phyloP scores from a whole-genome alignment of 2,329 filamentous ascomycete genomes.

The Tolypocladium ophioglossoides region DNA sequence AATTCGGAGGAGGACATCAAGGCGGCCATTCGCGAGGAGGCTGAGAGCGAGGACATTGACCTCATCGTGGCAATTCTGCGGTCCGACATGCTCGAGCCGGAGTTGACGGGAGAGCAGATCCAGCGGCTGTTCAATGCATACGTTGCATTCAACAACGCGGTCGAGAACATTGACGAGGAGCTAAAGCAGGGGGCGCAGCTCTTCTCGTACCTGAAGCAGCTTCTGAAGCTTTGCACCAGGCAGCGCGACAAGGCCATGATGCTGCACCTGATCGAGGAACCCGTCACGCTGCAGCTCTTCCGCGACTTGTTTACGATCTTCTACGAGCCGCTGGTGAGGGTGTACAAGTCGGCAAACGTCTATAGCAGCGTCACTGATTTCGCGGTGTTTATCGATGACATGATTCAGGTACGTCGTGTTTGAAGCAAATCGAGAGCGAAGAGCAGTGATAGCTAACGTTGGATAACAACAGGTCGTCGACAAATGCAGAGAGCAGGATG shows the following conservation, averaged over 20 bases:
- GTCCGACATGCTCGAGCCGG: slow-evolving; percentile 64
- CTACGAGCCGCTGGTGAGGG: slow-evolving; percentile 91
- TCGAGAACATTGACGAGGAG: slow-evolving; percentile 83
- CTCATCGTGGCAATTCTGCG: slow-evolving; percentile 76
- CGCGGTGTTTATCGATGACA: slow-evolving; percentile 83
- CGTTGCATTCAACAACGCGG: slow-evolving; percentile 88
- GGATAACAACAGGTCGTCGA: slow-evolving; percentile 48
- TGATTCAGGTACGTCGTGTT: slow-evolving; percentile 55
- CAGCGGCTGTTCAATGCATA: slow-evolving; percentile 87
- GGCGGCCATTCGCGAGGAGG: slow-evolving; percentile 61
- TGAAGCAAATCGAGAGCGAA: neutral
- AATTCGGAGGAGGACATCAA: slow-evolving; percentile 69
- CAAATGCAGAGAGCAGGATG: slow-evolving; percentile 60
- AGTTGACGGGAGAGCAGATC: slow-evolving; percentile 64
- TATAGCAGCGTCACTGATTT: slow-evolving; percentile 98
- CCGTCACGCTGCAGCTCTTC: slow-evolving; percentile 93
- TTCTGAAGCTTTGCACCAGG: slow-evolving; percentile 82
- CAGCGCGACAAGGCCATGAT: slow-evolving; percentile 97
- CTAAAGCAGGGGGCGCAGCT: slow-evolving; percentile 82
- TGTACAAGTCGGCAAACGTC: slow-evolving; percentile 98
- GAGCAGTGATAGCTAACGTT: slow-evolving; percentile 5
- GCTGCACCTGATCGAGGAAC: slow-evolving; percentile 89
- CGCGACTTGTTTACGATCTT: slow-evolving; percentile 96
- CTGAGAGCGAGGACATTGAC: slow-evolving; percentile 64
- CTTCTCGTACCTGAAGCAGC: slow-evolving; percentile 89